A percentile compares a stretch with the other conserved stretches of the same genome.
Evolutionary conservation across 1,284 basidiomycete species (phyloP).

Genomic region (Papiliotrema flavescens): DNA sequence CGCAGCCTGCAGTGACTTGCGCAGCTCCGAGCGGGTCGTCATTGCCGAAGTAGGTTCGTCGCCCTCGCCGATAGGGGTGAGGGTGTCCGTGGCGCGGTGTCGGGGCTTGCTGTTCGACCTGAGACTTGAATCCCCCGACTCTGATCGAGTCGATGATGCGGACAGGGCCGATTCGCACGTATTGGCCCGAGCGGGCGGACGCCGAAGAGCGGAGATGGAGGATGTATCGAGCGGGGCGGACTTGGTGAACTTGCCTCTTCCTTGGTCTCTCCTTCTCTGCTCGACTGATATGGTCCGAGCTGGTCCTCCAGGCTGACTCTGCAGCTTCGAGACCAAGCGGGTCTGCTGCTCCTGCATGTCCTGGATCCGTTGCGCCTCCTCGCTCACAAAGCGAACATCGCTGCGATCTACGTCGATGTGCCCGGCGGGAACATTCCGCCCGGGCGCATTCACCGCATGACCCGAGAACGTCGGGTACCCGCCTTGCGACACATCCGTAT

Average conservation of each 20-base stretch:
- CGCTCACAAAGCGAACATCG: conserved; percentile 13
- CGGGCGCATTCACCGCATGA: conserved; percentile 16
- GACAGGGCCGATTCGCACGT: neutral
- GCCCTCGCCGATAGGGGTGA: conserved; percentile 1
- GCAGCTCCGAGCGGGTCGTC: neutral
- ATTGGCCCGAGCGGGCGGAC: neutral
- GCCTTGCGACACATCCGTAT: conserved; percentile 24
- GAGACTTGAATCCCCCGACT: too few species aligned
- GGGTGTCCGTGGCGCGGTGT: too few species aligned
- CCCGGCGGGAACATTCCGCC: conserved; percentile 25
- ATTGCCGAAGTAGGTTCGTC: neutral
- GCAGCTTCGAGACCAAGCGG: neutral
- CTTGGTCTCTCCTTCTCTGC: too few species aligned
- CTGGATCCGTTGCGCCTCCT: conserved; percentile 6
- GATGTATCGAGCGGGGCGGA: neutral
- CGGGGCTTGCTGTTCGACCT: too few species aligned
- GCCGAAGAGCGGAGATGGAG: neutral
- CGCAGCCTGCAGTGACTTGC: conserved; percentile 7
- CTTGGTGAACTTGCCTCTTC: neutral
- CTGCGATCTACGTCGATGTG: conserved; percentile 19
- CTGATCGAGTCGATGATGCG: neutral
- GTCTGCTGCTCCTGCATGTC: neutral
- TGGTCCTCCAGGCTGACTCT: neutral
- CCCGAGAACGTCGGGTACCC: conserved; percentile 39
- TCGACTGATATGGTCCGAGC: neutral